phyloP scores from a whole-genome alignment of 306 rosid species.

The Leucaena leucocephala region DNA sequence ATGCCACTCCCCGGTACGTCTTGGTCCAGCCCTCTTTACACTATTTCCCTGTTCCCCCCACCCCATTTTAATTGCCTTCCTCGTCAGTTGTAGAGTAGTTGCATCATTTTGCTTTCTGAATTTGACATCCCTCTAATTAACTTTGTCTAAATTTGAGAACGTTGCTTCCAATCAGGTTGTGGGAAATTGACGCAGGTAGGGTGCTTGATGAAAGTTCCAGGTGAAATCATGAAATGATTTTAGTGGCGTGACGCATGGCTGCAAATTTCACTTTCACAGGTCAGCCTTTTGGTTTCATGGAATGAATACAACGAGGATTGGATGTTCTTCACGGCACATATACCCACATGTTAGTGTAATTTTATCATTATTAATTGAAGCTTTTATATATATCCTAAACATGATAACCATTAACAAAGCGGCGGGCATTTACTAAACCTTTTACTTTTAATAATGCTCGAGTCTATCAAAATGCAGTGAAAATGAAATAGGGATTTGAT shows the following conservation, averaged over 20 bases:
- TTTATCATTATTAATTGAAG: background rate
- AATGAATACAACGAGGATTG: background rate
- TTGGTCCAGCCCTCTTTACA: conserved; percentile 11
- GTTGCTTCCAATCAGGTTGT: background rate
- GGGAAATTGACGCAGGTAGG: background rate
- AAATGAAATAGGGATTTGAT: background rate
- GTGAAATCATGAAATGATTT: conserved; percentile 17
- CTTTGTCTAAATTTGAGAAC: background rate
- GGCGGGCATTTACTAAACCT: background rate
- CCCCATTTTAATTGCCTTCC: background rate
- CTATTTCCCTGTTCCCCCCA: background rate
- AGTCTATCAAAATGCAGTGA: background rate
- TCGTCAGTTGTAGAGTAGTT: background rate
- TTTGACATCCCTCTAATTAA: background rate
- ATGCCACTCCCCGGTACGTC: background rate
- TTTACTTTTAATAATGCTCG: background rate
- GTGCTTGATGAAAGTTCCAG: background rate
- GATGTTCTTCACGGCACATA: conserved; percentile 5
- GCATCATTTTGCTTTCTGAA: conserved; percentile 1
- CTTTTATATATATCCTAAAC: background rate
- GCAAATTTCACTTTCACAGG: conserved; percentile 30
- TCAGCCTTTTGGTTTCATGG: background rate
- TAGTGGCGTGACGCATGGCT: conserved; percentile 21
- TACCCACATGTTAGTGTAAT: background rate
- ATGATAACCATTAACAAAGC: background rate